phyloP scores from a whole-genome alignment of 208 protist species.

The Crithidia bombi region DNA sequence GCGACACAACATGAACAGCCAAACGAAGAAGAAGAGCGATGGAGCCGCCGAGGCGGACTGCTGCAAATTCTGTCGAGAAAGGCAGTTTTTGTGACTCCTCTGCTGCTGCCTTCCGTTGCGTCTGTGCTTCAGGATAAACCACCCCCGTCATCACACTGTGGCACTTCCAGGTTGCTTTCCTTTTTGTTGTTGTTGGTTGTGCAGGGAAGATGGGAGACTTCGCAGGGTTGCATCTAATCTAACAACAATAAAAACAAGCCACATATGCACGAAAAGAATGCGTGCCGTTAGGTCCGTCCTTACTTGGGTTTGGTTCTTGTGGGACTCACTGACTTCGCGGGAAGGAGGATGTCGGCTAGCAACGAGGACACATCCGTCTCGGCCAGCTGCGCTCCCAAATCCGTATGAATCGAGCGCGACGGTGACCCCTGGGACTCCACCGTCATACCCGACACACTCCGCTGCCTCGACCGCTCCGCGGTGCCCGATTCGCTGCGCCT shows the following conservation, averaged over 20 bases:
- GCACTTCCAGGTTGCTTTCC: too few species aligned
- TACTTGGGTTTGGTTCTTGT: not conserved
- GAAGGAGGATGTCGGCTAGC: slow-evolving; percentile 4
- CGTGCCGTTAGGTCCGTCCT: not conserved
- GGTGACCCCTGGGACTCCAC: slow-evolving; percentile 21
- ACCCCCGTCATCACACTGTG: too few species aligned
- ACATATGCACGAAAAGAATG: not conserved
- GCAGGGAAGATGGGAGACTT: not conserved
- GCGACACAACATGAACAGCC: too few species aligned
- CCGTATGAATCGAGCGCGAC: slow-evolving; percentile 8
- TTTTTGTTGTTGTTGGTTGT: not conserved
- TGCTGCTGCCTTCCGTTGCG: too few species aligned
- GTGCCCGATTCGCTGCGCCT: not conserved
- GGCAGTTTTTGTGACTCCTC: too few species aligned
- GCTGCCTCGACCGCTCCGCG: not conserved
- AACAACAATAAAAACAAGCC: not conserved
- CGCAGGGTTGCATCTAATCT: not conserved
- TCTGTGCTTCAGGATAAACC: too few species aligned
- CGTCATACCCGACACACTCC: slow-evolving; percentile 25
- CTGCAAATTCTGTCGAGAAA: too few species aligned
- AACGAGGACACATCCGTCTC: slow-evolving; percentile 34
- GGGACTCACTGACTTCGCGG: not conserved
- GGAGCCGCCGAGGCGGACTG: too few species aligned
- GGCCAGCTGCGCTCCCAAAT: slow-evolving; percentile 17
- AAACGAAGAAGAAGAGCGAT: too few species aligned